These are phyloP conservation scores for Kwoniella europaea DNA, from an alignment of 768 basidiomycete genomes.

Conservation along the genomic window DNA sequence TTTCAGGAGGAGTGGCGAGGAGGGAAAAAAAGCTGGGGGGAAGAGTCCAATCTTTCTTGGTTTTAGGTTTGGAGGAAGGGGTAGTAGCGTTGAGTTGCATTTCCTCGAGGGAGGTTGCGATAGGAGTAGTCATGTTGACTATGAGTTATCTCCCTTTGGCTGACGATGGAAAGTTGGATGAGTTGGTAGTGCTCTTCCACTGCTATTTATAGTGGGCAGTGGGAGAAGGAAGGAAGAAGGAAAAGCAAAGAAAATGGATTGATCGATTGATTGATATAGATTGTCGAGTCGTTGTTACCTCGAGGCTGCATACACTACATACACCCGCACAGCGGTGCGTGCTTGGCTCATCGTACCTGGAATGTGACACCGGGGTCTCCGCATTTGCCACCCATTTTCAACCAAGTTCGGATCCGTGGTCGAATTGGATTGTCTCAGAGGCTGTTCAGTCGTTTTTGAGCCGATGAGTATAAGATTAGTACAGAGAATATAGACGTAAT, in stretches of 20 bases:
- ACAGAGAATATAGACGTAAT: too few species aligned
- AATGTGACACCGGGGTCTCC: not conserved
- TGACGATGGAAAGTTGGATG: not conserved
- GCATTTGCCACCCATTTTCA: slow-evolving; percentile 1
- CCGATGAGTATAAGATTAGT: too few species aligned
- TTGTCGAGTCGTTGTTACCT: slow-evolving; percentile 2
- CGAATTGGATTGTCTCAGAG: not conserved
- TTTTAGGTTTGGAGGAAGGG: not conserved
- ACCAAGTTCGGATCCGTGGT: not conserved
- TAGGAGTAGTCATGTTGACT: slow-evolving; percentile 11
- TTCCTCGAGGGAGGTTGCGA: slow-evolving; percentile 8
- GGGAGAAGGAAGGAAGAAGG: not conserved
- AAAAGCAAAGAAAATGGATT: not conserved
- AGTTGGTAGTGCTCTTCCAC: not conserved
- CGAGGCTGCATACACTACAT: not conserved
- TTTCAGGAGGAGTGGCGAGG: slow-evolving; percentile 13
- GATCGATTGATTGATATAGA: not conserved
- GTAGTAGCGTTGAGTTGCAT: not conserved
- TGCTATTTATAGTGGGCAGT: not conserved
- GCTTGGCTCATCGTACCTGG: slow-evolving; percentile 4
- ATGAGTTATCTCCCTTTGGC: not conserved
- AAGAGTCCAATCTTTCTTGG: slow-evolving; percentile 23
- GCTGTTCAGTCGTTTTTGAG: not conserved
- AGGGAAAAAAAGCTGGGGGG: slow-evolving; percentile 12
- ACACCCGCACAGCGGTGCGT: too few species aligned